A percentile compares a stretch with the other conserved stretches of the same genome.
Conservation (phyloP, 164 flowering plant genomes). For the Berberis vulgaris region DNA sequence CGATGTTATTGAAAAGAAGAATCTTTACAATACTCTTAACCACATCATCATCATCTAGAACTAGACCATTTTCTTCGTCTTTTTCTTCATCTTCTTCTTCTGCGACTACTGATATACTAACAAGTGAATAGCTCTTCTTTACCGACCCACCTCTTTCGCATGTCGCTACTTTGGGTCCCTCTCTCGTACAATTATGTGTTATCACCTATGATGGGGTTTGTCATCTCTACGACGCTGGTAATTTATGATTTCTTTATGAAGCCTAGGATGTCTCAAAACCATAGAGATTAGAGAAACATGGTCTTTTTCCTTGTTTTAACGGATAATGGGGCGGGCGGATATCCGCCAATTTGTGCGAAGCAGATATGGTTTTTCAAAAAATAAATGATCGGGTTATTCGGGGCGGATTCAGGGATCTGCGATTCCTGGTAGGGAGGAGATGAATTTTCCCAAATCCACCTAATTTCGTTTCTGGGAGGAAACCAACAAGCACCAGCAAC, state of each 20-base stretch:
- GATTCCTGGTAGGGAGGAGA: too few species aligned
- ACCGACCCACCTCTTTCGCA: slow-evolving; percentile 8
- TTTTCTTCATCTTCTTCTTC: slow-evolving; percentile 6
- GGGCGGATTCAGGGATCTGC: too few species aligned
- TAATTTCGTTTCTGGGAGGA: too few species aligned
- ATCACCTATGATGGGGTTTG: slow-evolving; percentile 87
- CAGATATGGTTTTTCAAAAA: too few species aligned
- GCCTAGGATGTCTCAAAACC: too few species aligned
- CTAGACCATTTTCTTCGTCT: not conserved
- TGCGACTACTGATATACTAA: slow-evolving; percentile 14
- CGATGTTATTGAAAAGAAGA: not conserved
- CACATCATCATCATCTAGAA: not conserved
- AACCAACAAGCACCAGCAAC: too few species aligned
- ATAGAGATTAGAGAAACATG: too few species aligned
- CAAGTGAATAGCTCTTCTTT: slow-evolving; percentile 17
- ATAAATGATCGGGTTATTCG: too few species aligned
- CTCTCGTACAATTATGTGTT: slow-evolving; percentile 68
- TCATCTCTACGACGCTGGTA: slow-evolving; percentile 82
- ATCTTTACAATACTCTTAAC: not conserved
- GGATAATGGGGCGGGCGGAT: too few species aligned
- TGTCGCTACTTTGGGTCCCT: slow-evolving; percentile 21
- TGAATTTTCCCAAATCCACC: too few species aligned
- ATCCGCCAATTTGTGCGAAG: too few species aligned
- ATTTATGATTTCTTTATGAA: not conserved
- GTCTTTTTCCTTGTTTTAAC: too few species aligned